A percentile compares a stretch with the other conserved stretches of the same genome.
Conservation (phyloP, 148 eudicot genomes). For the Spergularia marina region DNA sequence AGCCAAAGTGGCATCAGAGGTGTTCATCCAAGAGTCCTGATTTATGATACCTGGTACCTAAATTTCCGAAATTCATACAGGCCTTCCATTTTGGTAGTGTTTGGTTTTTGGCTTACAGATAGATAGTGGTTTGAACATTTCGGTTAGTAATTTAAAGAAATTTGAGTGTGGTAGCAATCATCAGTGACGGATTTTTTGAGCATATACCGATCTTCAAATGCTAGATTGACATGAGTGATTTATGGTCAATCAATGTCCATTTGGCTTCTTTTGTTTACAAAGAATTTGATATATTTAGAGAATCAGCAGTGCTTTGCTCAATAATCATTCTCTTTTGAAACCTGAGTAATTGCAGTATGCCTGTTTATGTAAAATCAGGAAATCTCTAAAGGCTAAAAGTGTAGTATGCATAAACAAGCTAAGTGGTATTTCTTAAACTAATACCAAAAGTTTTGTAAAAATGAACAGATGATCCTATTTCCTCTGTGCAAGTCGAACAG, state of each 20-base stretch:
- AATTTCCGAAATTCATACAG: conserved; percentile 15
- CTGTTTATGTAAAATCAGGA: conserved; percentile 4
- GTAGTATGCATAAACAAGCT: conserved; percentile 21
- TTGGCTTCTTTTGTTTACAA: background rate
- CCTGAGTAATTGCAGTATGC: conserved; percentile 1
- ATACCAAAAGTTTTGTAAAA: background rate
- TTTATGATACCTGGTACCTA: conserved; percentile 1
- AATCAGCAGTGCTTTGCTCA: background rate
- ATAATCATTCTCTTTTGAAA: background rate
- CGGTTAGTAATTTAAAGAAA: too few relatives aligned
- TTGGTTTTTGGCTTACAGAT: background rate
- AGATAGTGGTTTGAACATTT: background rate
- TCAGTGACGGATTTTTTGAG: background rate
- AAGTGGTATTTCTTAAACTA: conserved; percentile 6
- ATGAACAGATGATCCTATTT: conserved; percentile 23
- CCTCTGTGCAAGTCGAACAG: conserved; percentile 12
- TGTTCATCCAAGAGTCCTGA: conserved; percentile 26
- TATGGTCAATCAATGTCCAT: background rate
- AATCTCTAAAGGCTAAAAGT: background rate
- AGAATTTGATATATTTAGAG: conserved; percentile 1
- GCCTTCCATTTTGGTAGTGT: background rate
- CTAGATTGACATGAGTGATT: background rate
- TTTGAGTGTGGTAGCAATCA: background rate
- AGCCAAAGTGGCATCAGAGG: conserved; percentile 75
- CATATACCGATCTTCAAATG: background rate